Conservation (phyloP, 2,329 filamentous ascomycete genomes). For the Cadophora sp. region DNA sequence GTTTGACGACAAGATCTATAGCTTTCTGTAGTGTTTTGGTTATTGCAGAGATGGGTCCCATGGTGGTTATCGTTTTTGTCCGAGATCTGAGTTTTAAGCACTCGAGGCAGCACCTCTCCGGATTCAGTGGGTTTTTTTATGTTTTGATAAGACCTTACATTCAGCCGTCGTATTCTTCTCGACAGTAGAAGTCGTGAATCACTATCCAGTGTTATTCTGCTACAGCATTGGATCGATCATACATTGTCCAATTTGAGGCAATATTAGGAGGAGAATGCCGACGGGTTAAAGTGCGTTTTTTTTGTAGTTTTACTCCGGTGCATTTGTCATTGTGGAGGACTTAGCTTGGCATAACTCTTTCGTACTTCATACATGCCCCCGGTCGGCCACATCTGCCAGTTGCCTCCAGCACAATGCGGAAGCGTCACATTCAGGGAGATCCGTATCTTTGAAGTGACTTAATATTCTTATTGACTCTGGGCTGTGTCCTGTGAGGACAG, state of each 20-base stretch:
- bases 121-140: neutral
- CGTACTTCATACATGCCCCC: too few species aligned
- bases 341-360: neutral
- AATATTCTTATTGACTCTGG: too few species aligned
- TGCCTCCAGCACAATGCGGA: too few species aligned
- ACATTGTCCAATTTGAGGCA: neutral
- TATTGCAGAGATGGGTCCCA: neutral
- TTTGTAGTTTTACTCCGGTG: too few species aligned
- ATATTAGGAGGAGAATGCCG: neutral
- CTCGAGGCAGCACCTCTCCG: too few species aligned
- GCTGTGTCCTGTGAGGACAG: too few species aligned
- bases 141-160: neutral
- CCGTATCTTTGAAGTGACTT: too few species aligned
- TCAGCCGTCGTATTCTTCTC: neutral
- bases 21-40: neutral
- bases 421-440: too few species aligned
- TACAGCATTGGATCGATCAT: neutral
- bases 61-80: neutral
- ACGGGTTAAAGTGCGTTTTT: neutral
- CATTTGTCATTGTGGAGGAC: neutral
- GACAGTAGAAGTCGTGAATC: neutral
- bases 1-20: constrained; percentile 1
- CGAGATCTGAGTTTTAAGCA: neutral
- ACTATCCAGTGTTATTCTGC: neutral
- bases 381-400: too few species aligned